phyloP scores from a whole-genome alignment of 208 protist genomes.

The Trypanosoma brucei region DNA sequence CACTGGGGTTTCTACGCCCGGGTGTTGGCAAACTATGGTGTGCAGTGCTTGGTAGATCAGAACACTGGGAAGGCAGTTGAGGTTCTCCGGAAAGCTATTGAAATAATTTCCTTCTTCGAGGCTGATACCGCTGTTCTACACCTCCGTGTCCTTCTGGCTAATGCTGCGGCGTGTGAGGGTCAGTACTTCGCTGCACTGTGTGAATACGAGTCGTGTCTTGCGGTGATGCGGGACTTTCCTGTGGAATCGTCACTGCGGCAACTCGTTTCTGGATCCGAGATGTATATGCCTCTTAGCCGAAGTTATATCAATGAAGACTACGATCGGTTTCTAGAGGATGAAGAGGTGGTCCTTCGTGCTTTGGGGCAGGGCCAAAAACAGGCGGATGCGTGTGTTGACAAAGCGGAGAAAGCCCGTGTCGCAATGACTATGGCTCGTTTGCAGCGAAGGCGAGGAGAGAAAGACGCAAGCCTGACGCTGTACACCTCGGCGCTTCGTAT shows the following conservation, averaged over 20 bases:
- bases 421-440: conserved; percentile 61
- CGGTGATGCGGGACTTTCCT: conserved; percentile 39
- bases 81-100: conserved; percentile 42
- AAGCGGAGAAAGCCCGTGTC: conserved; percentile 24
- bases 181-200: conserved; percentile 54
- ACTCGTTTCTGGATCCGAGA: conserved; percentile 43
- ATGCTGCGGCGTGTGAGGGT: conserved; percentile 52
- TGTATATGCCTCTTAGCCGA: conserved; percentile 26
- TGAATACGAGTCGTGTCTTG: conserved; percentile 41
- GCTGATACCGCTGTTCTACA: conserved; percentile 33
- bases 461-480: conserved; percentile 40
- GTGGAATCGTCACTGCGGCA: conserved; percentile 32
- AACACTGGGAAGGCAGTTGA: conserved; percentile 35
- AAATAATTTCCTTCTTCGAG: conserved; percentile 24
- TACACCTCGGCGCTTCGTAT: conserved; percentile 63
- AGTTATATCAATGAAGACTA: conserved; percentile 55
- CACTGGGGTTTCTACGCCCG: conserved; percentile 48
- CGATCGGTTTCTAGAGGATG: conserved; percentile 37
- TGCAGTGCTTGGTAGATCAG: conserved; percentile 64
- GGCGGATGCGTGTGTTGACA: conserved; percentile 34
- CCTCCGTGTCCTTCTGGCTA: conserved; percentile 71
- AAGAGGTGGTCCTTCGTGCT: conserved; percentile 33
- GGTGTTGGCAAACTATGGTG: conserved; percentile 58
- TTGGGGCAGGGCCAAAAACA: conserved; percentile 49
- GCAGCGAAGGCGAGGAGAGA: conserved; percentile 34